These are phyloP conservation scores for Ettlia oleoabundans DNA, from an alignment of 139 green algal species.

Conservation along the genomic window DNA sequence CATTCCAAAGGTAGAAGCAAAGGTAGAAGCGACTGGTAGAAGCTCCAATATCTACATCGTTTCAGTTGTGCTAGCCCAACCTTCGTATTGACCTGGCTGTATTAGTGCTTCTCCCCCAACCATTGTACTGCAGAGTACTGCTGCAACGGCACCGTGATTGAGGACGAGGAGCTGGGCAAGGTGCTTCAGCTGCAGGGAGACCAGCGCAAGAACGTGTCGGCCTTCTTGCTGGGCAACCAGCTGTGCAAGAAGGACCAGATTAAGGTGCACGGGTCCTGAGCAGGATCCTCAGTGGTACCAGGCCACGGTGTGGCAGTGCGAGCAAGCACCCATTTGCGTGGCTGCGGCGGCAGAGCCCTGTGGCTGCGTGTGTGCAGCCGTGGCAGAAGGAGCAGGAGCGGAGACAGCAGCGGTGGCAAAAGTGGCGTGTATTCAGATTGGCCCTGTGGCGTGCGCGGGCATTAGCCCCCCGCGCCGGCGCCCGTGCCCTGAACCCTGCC, in stretches of 20 bases:
- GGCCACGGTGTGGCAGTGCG: not conserved
- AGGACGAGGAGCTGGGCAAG: constrained; percentile 94
- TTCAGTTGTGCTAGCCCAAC: too few species aligned
- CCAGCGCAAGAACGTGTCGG: constrained; percentile 98
- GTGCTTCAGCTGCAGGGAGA: constrained; percentile 99
- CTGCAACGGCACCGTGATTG: constrained; percentile 99
- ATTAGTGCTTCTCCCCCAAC: not conserved
- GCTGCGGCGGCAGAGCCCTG: not conserved
- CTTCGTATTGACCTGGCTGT: too few species aligned
- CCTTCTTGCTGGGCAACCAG: constrained; percentile 90
- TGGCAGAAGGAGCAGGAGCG: too few species aligned
- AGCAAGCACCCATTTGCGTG: not conserved
- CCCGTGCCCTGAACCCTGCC: not conserved
- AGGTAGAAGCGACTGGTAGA: too few species aligned
- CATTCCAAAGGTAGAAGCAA: too few species aligned
- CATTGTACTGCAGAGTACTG: constrained; percentile 92
- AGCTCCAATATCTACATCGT: too few species aligned
- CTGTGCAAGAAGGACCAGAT: constrained; percentile 98
- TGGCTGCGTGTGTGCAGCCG: not conserved
- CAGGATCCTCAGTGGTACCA: too few species aligned
- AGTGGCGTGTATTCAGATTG: too few species aligned
- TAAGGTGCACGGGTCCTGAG: constrained; percentile 98
- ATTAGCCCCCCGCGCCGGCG: not conserved
- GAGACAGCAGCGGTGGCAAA: too few species aligned
- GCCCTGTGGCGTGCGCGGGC: not conserved